Conservation (phyloP, 2,329 filamentous ascomycete genomes). For the Exophiala mesophila region DNA sequence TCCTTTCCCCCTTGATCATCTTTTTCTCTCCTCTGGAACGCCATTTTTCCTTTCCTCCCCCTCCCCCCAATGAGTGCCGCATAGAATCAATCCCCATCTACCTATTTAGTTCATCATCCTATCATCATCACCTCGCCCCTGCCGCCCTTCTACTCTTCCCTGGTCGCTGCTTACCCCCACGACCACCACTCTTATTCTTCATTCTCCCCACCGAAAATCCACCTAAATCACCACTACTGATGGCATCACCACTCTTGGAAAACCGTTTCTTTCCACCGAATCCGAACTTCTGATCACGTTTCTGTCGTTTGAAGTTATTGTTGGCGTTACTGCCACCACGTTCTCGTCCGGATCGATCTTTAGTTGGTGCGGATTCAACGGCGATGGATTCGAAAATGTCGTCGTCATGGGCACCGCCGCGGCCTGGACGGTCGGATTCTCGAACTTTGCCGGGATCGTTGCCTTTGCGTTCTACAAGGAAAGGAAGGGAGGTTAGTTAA, state of each 20-base stretch:
- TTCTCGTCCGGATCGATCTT: slow-evolving; percentile 33
- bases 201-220: slow-evolving; percentile 80
- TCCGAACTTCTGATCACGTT: slow-evolving; percentile 92
- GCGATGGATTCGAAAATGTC: slow-evolving; percentile 53
- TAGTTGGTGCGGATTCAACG: slow-evolving; percentile 38
- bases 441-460: slow-evolving; percentile 56
- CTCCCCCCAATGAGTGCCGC: too few relatives aligned
- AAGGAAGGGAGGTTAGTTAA: slow-evolving; percentile 1
- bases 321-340: slow-evolving; percentile 28
- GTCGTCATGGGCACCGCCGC: slow-evolving; percentile 46
- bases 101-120: too few relatives aligned
- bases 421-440: slow-evolving; percentile 69
- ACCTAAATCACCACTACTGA: slow-evolving; percentile 73
- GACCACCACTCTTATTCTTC: slow-evolving; percentile 52
- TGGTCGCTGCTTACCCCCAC: slow-evolving; percentile 34
- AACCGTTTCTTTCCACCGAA: slow-evolving; percentile 95
- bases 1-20: too few relatives aligned
- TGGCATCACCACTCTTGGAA: slow-evolving; percentile 82
- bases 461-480: slow-evolving; percentile 72
- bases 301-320: slow-evolving; percentile 64
- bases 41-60: too few relatives aligned
- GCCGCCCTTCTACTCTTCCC: slow-evolving; percentile 48
- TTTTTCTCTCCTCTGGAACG: too few relatives aligned
- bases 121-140: slow-evolving; percentile 2
- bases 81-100: too few relatives aligned